Conservation (phyloP, 2,329 filamentous ascomycete species). For the Teratosphaeria gauchensis region DNA sequence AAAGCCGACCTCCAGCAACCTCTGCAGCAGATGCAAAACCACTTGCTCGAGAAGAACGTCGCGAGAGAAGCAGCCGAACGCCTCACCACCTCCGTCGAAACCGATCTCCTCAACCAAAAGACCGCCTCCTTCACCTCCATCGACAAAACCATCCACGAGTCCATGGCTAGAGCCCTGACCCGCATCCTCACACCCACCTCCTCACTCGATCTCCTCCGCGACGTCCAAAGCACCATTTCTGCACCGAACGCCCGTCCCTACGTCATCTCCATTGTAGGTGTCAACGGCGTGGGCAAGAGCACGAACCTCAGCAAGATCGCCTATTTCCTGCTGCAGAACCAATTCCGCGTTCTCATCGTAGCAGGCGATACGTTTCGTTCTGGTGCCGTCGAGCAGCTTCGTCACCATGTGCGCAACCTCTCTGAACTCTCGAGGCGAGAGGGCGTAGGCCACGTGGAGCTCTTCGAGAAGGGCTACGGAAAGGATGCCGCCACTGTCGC, state of each 20-base stretch:
- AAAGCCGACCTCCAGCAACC: constrained; percentile 84
- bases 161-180: constrained; percentile 84
- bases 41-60: constrained; percentile 90
- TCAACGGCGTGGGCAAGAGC: constrained; percentile 97
- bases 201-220: constrained; percentile 85
- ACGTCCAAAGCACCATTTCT: constrained; percentile 73
- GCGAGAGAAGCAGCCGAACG: constrained; percentile 87
- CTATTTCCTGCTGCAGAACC: constrained; percentile 95
- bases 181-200: constrained; percentile 95
- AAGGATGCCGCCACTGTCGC: constrained; percentile 95
- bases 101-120: constrained; percentile 80
- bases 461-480: constrained; percentile 96
- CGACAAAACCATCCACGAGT: constrained; percentile 69
- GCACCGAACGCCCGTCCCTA: constrained; percentile 64
- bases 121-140: constrained; percentile 77
- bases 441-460: constrained; percentile 67
- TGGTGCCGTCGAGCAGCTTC: constrained; percentile 91
- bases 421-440: constrained; percentile 80
- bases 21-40: constrained; percentile 92
- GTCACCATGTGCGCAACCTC: constrained; percentile 88
- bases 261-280: constrained; percentile 94
- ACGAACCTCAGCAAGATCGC: constrained; percentile 97
- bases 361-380: constrained; percentile 96
- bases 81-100: constrained; percentile 82
- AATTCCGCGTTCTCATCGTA: constrained; percentile 87